A percentile compares a stretch with the other conserved stretches of the same genome.
Conservation (phyloP, 148 eudicot species). For the Pouteria glomerata region DNA sequence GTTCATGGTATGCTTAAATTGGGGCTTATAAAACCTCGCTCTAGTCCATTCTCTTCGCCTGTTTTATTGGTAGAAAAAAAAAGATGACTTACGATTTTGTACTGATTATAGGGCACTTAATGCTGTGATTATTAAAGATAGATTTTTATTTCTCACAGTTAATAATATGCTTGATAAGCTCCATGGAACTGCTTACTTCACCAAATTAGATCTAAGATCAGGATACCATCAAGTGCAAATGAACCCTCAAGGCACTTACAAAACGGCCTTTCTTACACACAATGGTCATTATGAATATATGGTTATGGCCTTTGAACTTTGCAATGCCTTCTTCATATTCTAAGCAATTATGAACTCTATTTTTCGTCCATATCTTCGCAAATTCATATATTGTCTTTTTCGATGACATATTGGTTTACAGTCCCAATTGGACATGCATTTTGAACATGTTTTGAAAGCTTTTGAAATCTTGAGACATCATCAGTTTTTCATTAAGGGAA, state of each 20-base stretch:
- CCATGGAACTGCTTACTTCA: no score
- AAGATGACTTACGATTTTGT: neutral
- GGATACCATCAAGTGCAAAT: no score
- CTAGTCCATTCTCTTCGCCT: neutral
- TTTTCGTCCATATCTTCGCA: no score
- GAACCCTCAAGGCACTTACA: neutral
- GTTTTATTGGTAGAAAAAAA: neutral
- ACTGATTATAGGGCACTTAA: no score
- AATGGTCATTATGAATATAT: neutral
- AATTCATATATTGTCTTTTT: neutral
- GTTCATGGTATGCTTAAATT: neutral
- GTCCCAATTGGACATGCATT: neutral
- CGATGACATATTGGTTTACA: neutral
- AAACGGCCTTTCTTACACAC: neutral
- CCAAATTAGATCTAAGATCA: no score
- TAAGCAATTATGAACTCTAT: neutral
- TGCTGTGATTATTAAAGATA: neutral
- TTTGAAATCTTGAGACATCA: no score
- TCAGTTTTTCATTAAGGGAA: no score
- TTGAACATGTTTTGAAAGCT: neutral
- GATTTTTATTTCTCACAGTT: no score
- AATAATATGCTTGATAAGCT: no score
- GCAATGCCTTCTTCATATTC: neutral
- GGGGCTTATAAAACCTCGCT: neutral
- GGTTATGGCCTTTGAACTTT: neutral